Conservation (phyloP, 331 rosid genomes). For the Malus hybrid region DNA sequence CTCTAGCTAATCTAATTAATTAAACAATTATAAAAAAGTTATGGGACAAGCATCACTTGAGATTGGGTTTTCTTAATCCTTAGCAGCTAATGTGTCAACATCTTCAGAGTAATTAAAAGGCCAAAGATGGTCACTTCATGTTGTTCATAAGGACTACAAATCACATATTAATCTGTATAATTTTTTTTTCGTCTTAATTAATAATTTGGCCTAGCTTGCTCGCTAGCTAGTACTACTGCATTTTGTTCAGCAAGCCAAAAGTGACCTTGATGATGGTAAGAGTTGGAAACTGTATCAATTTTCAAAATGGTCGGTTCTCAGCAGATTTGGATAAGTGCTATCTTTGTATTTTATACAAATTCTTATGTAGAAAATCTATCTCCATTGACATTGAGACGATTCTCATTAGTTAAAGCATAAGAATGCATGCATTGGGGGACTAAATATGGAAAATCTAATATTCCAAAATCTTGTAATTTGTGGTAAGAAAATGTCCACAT, state of each 20-base stretch:
- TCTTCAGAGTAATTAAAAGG: background rate
- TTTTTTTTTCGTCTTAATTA: background rate
- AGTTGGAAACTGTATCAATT: background rate
- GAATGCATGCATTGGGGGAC: background rate
- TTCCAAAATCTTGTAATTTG: background rate
- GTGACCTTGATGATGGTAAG: background rate
- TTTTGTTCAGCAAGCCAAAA: background rate
- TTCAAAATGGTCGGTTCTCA: background rate
- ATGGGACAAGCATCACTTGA: too few relatives aligned
- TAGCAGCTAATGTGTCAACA: conserved; percentile 38
- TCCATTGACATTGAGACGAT: background rate
- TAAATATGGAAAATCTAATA: background rate
- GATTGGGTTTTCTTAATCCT: too few relatives aligned
- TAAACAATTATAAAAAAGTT: too few relatives aligned
- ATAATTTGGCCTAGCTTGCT: background rate
- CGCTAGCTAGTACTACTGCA: background rate
- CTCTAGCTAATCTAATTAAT: background rate
- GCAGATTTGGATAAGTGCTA: background rate
- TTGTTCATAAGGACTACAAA: conserved; percentile 20
- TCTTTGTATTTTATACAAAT: background rate
- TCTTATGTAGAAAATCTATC: background rate
- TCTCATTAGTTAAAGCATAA: background rate
- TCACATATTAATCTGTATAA: background rate
- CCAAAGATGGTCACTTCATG: conserved; percentile 27
- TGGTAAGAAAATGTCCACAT: background rate